phyloP scores from a whole-genome alignment of 2,329 filamentous ascomycete species.

The Aspergillus cejpii region DNA sequence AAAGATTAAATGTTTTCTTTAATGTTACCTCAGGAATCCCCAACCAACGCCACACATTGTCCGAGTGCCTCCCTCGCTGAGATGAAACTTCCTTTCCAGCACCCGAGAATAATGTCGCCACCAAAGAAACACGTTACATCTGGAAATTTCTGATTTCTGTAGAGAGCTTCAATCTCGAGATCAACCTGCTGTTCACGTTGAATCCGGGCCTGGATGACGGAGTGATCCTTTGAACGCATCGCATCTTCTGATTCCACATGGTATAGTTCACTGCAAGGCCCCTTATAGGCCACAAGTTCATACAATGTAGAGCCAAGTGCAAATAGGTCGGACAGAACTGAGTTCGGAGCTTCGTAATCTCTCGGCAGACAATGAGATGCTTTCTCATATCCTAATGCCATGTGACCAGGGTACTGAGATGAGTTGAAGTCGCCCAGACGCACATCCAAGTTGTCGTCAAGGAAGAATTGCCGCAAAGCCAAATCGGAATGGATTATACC shows the following conservation, averaged over 20 bases:
- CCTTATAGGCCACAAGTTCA: slow-evolving; percentile 7
- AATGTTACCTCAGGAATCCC: too few relatives aligned
- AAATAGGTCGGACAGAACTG: slow-evolving; percentile 10
- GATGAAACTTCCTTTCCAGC: slow-evolving; percentile 6
- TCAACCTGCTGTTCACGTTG: slow-evolving; percentile 3
- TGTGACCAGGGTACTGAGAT: slow-evolving; percentile 10
- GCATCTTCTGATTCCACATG: background rate
- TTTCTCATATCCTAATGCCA: slow-evolving; percentile 14
- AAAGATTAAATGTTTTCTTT: too few relatives aligned
- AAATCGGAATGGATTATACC: slow-evolving; percentile 22
- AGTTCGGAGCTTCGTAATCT: slow-evolving; percentile 11
- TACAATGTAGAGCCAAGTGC: slow-evolving; percentile 13
- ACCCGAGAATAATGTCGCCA: slow-evolving; percentile 8
- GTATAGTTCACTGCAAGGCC: slow-evolving; percentile 8
- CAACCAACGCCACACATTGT: background rate
- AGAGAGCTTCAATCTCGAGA: slow-evolving; percentile 5
- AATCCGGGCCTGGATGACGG: slow-evolving; percentile 2
- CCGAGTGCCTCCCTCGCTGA: slow-evolving; percentile 4
- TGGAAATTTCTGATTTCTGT: slow-evolving; percentile 6
- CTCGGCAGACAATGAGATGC: slow-evolving; percentile 14
- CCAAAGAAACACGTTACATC: slow-evolving; percentile 2
- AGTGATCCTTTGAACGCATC: slow-evolving; percentile 1
- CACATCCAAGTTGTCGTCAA: slow-evolving; percentile 17
- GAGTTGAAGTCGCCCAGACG: slow-evolving; percentile 18
- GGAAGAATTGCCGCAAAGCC: slow-evolving; percentile 14